Evolutionary conservation across 768 basidiomycete species (phyloP).

Genomic region (Pleurotus cornucopiae): DNA sequence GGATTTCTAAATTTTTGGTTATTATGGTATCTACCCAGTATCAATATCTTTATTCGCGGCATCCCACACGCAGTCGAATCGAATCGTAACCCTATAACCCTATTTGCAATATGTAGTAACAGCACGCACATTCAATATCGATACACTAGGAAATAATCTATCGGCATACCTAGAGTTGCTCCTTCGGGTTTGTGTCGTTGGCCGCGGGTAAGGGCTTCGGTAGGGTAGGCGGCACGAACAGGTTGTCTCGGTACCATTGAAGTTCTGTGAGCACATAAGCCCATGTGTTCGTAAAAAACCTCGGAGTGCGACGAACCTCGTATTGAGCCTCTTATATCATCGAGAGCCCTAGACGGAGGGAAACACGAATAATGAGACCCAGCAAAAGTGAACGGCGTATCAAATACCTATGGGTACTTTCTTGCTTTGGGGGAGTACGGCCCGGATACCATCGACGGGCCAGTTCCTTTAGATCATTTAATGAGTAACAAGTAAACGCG

Average conservation of each 20-base stretch:
- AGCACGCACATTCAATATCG: background rate
- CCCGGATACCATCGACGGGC: conserved; percentile 68
- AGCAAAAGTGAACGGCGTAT: background rate
- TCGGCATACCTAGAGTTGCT: no score
- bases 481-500: background rate
- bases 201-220: background rate
- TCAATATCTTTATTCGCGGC: conserved; percentile 10
- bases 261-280: conserved; percentile 50
- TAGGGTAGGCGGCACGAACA: conserved; percentile 47
- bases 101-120: conserved; percentile 9
- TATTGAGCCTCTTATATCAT: conserved; percentile 72
- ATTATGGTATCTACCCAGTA: background rate
- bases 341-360: conserved; percentile 55
- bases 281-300: background rate
- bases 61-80: background rate
- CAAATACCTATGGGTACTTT: conserved; percentile 55
- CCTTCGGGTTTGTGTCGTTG: background rate
- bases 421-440: conserved; percentile 27
- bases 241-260: conserved; percentile 70
- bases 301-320: background rate
- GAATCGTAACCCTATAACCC: background rate
- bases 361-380: conserved; percentile 42
- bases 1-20: conserved; percentile 50
- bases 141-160: background rate
- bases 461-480: conserved; percentile 50